Conservation (phyloP, 2,329 filamentous ascomycete genomes). For the Fusarium nanum region DNA sequence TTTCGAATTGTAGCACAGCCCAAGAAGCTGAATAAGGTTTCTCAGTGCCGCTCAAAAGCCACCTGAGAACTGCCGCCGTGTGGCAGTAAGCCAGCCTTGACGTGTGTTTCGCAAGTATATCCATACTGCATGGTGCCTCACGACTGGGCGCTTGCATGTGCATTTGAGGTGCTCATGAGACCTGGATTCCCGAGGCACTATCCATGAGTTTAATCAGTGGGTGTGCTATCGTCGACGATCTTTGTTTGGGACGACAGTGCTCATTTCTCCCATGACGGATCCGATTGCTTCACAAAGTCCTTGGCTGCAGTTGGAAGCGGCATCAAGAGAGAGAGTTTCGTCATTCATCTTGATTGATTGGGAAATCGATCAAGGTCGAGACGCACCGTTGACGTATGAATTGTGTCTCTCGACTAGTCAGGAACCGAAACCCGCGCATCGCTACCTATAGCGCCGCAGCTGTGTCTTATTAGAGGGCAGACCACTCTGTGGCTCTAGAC, state of each 20-base stretch:
- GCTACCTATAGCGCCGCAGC: constrained; percentile 33
- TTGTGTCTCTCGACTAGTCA: constrained; percentile 36
- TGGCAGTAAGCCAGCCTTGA: neutral
- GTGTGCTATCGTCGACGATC: constrained; percentile 30
- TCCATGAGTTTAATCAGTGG: constrained; percentile 18
- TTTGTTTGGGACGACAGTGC: constrained; percentile 11
- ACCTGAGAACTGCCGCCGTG: constrained; percentile 9
- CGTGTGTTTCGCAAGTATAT: constrained; percentile 5
- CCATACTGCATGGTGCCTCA: constrained; percentile 6
- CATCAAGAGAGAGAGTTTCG: constrained; percentile 17
- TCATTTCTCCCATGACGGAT: constrained; percentile 16
- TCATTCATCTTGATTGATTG: constrained; percentile 25
- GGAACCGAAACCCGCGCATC: constrained; percentile 36
- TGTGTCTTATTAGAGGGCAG: constrained; percentile 22
- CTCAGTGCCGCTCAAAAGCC: constrained; percentile 4
- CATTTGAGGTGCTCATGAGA: constrained; percentile 40
- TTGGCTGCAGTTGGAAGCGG: constrained; percentile 25
- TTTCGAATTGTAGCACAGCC: constrained; percentile 15
- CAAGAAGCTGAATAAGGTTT: constrained; percentile 14
- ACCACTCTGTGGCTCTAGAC: constrained; percentile 29
- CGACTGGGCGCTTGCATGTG: constrained; percentile 38
- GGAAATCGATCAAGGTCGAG: constrained; percentile 16
- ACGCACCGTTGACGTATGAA: constrained; percentile 38
- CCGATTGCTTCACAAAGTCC: constrained; percentile 13
- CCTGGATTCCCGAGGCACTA: constrained; percentile 39